phyloP scores from a whole-genome alignment of 1,139 yeast species.

The Suhomyces terraborum region DNA sequence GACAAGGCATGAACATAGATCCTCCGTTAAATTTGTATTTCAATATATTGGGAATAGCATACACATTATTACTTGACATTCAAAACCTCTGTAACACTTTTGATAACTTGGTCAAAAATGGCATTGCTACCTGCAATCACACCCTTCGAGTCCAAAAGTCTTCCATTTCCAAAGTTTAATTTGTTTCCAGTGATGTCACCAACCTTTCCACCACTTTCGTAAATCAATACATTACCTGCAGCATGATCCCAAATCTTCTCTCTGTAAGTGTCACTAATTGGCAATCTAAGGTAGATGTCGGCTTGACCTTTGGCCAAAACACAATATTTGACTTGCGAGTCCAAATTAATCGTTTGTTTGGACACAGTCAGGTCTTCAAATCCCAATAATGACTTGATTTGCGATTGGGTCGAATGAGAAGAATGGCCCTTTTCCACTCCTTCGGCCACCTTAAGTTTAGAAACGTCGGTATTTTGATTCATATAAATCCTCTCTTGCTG shows the following conservation, averaged over 20 bases:
- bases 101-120: constrained; percentile 63
- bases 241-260: constrained; percentile 99
- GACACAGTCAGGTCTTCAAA: constrained; percentile 44
- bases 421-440: constrained; percentile 98
- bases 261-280: constrained; percentile 70
- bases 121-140: constrained; percentile 82
- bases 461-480: constrained; percentile 45
- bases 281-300: constrained; percentile 86
- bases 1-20: constrained; percentile 15
- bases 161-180: constrained; percentile 85
- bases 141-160: constrained; percentile 80
- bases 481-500: constrained; percentile 42
- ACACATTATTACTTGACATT: background rate
- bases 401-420: constrained; percentile 82
- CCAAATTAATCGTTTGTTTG: constrained; percentile 66
- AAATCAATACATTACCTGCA: constrained; percentile 83
- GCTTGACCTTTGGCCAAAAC: constrained; percentile 89
- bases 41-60: background rate
- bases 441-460: constrained; percentile 74
- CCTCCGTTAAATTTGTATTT: background rate
- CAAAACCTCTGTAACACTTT: constrained; percentile 46
- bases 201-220: constrained; percentile 90
- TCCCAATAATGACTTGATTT: constrained; percentile 65
- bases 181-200: constrained; percentile 75
- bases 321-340: constrained; percentile 95